Conservation (phyloP, 495 filamentous ascomycete species). For the Trichoderma orchidacearum region DNA sequence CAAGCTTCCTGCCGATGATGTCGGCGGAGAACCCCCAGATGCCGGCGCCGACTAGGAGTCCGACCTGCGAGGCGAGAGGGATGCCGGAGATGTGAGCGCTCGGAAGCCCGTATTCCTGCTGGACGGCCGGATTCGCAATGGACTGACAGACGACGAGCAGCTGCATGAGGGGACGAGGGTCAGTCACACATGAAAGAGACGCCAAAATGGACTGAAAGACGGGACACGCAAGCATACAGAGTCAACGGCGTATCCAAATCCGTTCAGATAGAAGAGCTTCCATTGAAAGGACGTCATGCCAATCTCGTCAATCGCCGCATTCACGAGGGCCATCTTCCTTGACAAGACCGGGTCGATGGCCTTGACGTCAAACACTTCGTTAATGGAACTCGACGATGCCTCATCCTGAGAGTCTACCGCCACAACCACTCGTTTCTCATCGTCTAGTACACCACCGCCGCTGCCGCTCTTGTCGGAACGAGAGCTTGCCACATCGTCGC, state of each 20-base stretch:
- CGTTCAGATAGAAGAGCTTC: slow-evolving; percentile 48
- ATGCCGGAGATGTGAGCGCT: slow-evolving; percentile 7
- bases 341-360: slow-evolving; percentile 13
- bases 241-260: slow-evolving; percentile 23
- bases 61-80: slow-evolving; percentile 18
- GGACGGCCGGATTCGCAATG: slow-evolving; percentile 19
- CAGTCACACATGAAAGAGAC: background rate
- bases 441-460: background rate
- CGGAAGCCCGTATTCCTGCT: slow-evolving; percentile 17
- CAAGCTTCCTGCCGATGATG: slow-evolving; percentile 26
- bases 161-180: slow-evolving; percentile 7
- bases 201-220: too few species aligned
- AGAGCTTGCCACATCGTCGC: background rate
- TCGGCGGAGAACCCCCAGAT: slow-evolving; percentile 28
- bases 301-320: slow-evolving; percentile 30
- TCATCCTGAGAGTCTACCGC: slow-evolving; percentile 6
- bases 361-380: slow-evolving; percentile 1
- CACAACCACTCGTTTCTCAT: slow-evolving; percentile 2
- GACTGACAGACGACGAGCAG: slow-evolving; percentile 23
- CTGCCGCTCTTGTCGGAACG: background rate
- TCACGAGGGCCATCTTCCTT: slow-evolving; percentile 16
- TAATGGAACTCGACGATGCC: background rate
- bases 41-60: slow-evolving; percentile 20
- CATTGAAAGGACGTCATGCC: slow-evolving; percentile 55
- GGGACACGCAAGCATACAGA: too few species aligned